Base-by-base conservation (phyloP, 495 filamentous ascomycete species). In the Halenospora varia region DNA sequence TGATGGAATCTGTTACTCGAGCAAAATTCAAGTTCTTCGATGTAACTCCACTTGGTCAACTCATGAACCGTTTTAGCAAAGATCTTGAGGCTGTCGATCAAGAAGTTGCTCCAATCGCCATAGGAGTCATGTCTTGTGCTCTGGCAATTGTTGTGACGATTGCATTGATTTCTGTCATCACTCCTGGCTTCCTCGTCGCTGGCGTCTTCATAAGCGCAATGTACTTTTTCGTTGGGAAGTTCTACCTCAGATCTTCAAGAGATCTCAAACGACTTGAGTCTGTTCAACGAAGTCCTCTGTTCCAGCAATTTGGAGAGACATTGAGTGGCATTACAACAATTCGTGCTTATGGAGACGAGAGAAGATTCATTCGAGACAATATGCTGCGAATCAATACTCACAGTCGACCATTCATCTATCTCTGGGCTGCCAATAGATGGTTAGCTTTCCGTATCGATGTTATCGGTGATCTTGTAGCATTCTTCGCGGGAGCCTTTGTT, bases 11-110 rank as follows among this genome's bases (percentile, higher is more conserved):
- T 2, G 81, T 99, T 24, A 87, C 89, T 54, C 85, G 92, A 51
- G 95, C 95, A 15, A 90, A 89, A 66, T 96, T 97, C 75, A 88
- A 88, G 61, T 99, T 99, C 77, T 99, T 99, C 68, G 95, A 99
- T 69, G 90, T 90, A 1, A 99, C 95, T 1, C 95, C 95, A 4
- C 82, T 97, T 0, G 95, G 95, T 11, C 94, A 97, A 70, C 79
- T 99, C 61, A 97, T 97, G 88, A 99, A 99, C 70, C 81, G 95
- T 39, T 99, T 99, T 71, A 97, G 93, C 60, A 97, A 97, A 70
- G 95, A 97, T 70, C 79, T 97, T 23, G 94, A 99, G 68, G 84
- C 91, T 3, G 77, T 99, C 57, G 95, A 99, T 60, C 95, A 99
- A 70, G 94, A 97, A 68, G 88, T 97, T 55, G 92, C 94, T 1